Base-by-base conservation (phyloP, 176 grass and related monocot species). In the Poa pratensis region DNA sequence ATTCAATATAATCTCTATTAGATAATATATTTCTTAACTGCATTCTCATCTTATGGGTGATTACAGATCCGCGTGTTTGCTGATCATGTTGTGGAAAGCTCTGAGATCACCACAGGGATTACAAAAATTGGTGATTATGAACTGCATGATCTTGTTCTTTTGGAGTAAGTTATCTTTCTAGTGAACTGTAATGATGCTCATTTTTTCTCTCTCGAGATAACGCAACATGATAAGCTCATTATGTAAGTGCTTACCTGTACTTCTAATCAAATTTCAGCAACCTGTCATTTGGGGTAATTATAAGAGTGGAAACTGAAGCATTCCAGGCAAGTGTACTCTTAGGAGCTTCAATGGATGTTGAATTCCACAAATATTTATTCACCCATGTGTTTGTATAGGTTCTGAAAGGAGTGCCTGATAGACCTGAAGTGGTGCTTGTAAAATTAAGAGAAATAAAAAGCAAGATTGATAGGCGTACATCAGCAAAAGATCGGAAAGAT, bases 391-490 rank as follows among this genome's bases (percentile, higher is more conserved):
- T 84, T 67, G 14, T 77, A 87, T 94, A 99, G 94, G 92, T 99
- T 81, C 84, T 99, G 24, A 94, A 99, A 94, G 94, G 94, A 55
- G 82, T 99, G 39, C 88, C 94, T 4, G 97, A 99, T 86, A 88
- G 94, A 88, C 90, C 97, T 49, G 97, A 99, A 67, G 94, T 96
- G 65, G 94, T 92, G 15, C 97, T 94, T 67, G 91, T 99, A 46
- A 99, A 99, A 85, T 76, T 96, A 72, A 94, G 94, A 87, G 97
- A 99, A 86, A 96, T 99, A 77, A 99, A 96, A 86, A 92, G 85
- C 75, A 99, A 99, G 59, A 92, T 99, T 83, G 97, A 96, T 78
- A 84, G 84, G 28, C 91, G 90, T 40, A 40, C 84, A 66, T 92
- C 79, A 60, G 92, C 90, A 5, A 92, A 96, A 88, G 97, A 99